Base-by-base conservation (phyloP, 2,329 filamentous ascomycete species). In the Xylariaceae sp. region DNA sequence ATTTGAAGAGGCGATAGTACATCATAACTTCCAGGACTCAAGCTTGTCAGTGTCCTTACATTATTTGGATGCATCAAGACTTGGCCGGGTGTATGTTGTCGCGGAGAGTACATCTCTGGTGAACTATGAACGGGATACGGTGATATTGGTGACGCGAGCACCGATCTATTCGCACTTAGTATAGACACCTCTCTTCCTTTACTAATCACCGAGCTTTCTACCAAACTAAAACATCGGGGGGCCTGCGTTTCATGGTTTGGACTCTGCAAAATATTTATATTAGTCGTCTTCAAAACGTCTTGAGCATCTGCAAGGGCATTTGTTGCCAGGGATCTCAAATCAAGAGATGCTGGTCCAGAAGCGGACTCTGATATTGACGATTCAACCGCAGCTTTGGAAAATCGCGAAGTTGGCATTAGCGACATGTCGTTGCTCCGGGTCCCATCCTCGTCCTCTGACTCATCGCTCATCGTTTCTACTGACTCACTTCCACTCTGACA, bases 1-100 rank as follows among this genome's bases (percentile, higher is more conserved):
- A 70, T 67, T 40, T 77, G 74, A 33, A 78, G 60, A 71, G 73
- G 56, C 65, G 73, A 63, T 11, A 73, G 58, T 36, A 71, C 70
- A 7, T 68, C 69, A 53, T 67, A 67, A 11, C 53, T 61, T 36
- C 61, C 46, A 63, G 68, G 33, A 68, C 70, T 40, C 58, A 69
- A 49, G 29, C 51, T 62, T 7, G 76, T 71, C 12, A 78, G 74
- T 6, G 77, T 77, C 26, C 69, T 65, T 51, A 69, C 61, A 52
- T 66, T 68, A 36, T 63, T 69, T 14, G 69, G 69, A 50, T 70
- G 68, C 66, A 70, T 68, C 50, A 72, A 47, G 26, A 67, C 69
- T 56, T 69, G 66, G 28, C 64, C 56, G 26, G 65, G 60, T 4
- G 60, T 34, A 43, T 63, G 65, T 46, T 62, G 58, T 40, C 65